Evolutionary conservation across 2,329 filamentous ascomycete genomes (phyloP), one percentile per base, ranked within the genome.

Genomic region (Colletotrichum sp.): DNA sequence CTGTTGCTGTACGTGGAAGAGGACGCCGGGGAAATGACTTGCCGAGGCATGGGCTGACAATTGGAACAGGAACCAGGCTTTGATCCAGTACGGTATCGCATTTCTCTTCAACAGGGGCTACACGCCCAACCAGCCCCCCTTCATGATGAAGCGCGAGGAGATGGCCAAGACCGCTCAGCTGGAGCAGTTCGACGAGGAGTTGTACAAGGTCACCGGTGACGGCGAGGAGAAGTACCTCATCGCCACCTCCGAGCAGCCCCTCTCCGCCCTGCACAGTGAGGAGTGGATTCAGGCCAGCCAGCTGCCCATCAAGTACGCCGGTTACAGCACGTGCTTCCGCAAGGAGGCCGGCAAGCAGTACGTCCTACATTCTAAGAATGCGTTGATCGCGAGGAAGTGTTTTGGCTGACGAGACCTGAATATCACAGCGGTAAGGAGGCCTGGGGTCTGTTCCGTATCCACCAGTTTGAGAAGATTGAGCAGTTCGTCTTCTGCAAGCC

Each of bases 101-200:
- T 99, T 98, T 85, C 92, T 99, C 71, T 92, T 92, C 85, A 89
- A 91, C 81, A 94, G 93, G 85, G 96, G 94, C 72, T 98, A 96
- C 86, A 95, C 91, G 34, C 93, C 95, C 9, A 78, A 78, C 70
- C 77, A 78, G 70, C 77, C 77, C 22, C 77, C 77, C 13, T 78
- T 78, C 70, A 72, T 78, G 36, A 75, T 78, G 72, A 76, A 78
- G 67, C 77, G 77, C 49, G 95, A 98, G 67, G 94, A 95, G 84
- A 99, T 99, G 97, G 96, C 95, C 77, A 99, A 99, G 90, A 99
- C 97, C 0, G 97, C 97, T 4, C 97, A 99, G 87, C 92, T 99
- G 30, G 96, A 97, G 80, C 95, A 98, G 82, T 99, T 99, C 82
- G 97, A 99, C 82, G 97, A 99, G 85, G 96, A 99, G 86, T 89